These are phyloP conservation scores for Teratosphaeria nubilosa DNA, from an alignment of 2,329 filamentous ascomycete species.

Conservation along the genomic window DNA sequence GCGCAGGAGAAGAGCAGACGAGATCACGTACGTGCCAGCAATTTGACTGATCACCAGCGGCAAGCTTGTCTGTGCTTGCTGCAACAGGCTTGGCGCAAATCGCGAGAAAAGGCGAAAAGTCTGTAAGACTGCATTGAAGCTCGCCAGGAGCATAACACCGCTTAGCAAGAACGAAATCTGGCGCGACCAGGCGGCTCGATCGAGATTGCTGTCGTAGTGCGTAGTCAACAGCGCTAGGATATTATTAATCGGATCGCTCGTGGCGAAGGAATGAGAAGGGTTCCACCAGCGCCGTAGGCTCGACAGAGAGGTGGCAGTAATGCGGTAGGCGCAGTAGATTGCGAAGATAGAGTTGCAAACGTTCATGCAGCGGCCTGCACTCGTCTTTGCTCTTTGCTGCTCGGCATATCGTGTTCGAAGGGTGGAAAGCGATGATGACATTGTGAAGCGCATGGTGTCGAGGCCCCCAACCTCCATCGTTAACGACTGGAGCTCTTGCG, in stretches of 20 bases:
- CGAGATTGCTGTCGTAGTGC: constrained; percentile 73
- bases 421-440: constrained; percentile 54
- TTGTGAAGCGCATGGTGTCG: constrained; percentile 65
- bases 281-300: constrained; percentile 49
- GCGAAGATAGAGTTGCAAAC: constrained; percentile 60
- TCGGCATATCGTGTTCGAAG: constrained; percentile 54
- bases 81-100: constrained; percentile 60
- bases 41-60: constrained; percentile 73
- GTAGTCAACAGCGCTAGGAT: constrained; percentile 69
- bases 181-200: constrained; percentile 73
- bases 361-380: constrained; percentile 54
- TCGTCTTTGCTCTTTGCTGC: constrained; percentile 57
- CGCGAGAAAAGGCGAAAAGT: constrained; percentile 73
- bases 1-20: constrained; percentile 62
- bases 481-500: constrained; percentile 44
- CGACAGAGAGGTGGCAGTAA: constrained; percentile 60
- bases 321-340: constrained; percentile 75
- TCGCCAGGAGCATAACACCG: constrained; percentile 71
- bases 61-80: constrained; percentile 58
- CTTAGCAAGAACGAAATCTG: constrained; percentile 77
- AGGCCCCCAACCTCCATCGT: constrained; percentile 70
- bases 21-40: constrained; percentile 76
- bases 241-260: constrained; percentile 74
- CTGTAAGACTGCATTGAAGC: constrained; percentile 73
- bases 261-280: constrained; percentile 42